Evolutionary conservation across 768 basidiomycete species (phyloP).

Genomic region (Mycena capillaripes): DNA sequence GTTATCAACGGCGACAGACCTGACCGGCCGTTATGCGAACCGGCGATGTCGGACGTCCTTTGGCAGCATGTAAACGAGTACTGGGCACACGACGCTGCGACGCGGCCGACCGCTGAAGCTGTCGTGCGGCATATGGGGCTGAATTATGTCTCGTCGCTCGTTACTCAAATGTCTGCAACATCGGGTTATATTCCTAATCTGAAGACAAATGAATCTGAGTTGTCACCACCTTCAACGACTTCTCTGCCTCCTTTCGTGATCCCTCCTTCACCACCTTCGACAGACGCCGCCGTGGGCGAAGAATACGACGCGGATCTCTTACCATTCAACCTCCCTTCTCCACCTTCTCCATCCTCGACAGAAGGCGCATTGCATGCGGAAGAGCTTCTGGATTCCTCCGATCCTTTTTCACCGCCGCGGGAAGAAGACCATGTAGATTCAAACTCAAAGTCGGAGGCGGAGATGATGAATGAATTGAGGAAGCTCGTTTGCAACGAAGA

Average conservation of each 20-base stretch:
- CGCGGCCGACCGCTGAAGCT: not conserved
- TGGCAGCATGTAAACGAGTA: not conserved
- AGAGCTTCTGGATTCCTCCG: no score
- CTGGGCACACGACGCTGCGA: conserved; percentile 2
- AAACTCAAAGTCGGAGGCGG: conserved; percentile 95
- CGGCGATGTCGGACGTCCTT: not conserved
- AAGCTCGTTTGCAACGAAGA: conserved; percentile 90
- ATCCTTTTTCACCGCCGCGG: no score
- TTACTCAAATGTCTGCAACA: not conserved
- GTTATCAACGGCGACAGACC: conserved; percentile 5
- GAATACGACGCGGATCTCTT: no score
- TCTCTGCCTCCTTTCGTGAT: conserved; percentile 63
- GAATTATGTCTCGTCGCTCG: not conserved
- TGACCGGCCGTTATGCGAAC: not conserved
- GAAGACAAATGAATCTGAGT: no score
- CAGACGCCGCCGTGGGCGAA: no score
- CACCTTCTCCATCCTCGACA: no score
- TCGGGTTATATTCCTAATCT: not conserved
- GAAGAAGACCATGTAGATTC: no score
- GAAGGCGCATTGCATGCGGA: no score
- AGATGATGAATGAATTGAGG: conserved; percentile 97
- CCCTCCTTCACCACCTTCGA: no score
- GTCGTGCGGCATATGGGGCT: not conserved
- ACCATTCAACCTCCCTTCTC: no score
- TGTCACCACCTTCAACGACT: conserved; percentile 64